Evolutionary conservation across 768 basidiomycete species (phyloP), one percentile per base, ranked within the genome.

Genomic region (Cystobasidium onofrii): DNA sequence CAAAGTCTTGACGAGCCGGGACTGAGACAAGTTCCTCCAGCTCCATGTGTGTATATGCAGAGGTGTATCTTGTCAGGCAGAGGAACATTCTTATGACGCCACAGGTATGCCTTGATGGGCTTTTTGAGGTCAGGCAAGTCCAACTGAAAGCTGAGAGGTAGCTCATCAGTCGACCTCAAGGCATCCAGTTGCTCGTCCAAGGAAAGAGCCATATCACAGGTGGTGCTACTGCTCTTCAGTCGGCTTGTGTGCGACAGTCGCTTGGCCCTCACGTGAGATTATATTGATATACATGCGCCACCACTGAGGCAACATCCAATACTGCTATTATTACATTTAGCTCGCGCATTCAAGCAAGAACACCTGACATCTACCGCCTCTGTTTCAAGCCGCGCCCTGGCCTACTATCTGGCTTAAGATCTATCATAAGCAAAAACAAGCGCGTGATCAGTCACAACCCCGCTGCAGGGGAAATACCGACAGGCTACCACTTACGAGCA

Each of bases 21-120:
- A 31, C 69, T 71, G 25, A 60, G 52, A 27, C 50, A 55, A 10
- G 69, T 71, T 1, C 69, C 69, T 1, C 69, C 69, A 6, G 69
- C 69, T 3, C 69, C 69, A 31, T 71, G 69, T 9, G 69, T 57
- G 17, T 36, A 52, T 6, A 71, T 71, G 69, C 52, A 34, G 2
- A 71, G 34, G 27, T 44, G 54, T 13, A 71, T 34, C 50, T 29
- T 55, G 66, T 60, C 27, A 4, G 17, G 25, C 15, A 29, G 15
- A 15, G 17, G 20, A 2, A 20, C 25, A 27, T 60, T 25, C 33
- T 25, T 43, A 15, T 34, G 54, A 2, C 54, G 33, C 69, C 69
- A 71, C 12, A 71, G 54, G 31, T 71, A 31, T 29, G 33, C 25
- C 20, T 34, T n/a, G 54, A 71, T 29, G 1, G 69, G 69, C 69